Percentiles rank a stretch among this genome's conserved stretches.
Evolutionary conservation across 306 rosid species (phyloP).

Genomic region (Lathyrus aphaca): DNA sequence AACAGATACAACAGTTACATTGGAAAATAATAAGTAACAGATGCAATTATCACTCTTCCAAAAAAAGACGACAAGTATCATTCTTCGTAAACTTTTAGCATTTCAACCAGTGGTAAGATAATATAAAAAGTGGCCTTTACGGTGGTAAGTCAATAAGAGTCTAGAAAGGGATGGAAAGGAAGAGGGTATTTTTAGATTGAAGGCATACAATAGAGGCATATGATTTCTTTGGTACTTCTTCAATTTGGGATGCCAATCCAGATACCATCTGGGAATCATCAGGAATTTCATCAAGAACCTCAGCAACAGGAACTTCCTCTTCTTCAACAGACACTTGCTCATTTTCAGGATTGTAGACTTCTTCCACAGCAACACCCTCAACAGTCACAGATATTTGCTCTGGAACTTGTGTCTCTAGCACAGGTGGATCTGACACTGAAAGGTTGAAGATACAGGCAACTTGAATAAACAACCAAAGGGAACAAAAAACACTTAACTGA

Average conservation of each 20-base stretch:
- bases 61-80: conserved; percentile 14
- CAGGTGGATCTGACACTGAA: conserved; percentile 50
- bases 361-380: conserved; percentile 50
- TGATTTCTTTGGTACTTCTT: conserved; percentile 72
- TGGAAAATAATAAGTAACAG: conserved; percentile 3
- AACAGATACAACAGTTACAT: conserved; percentile 20
- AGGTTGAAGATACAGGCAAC: background rate
- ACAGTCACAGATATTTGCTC: conserved; percentile 44
- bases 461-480: conserved; percentile 7
- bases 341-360: conserved; percentile 49
- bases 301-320: conserved; percentile 58
- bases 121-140: conserved; percentile 12
- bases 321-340: conserved; percentile 52
- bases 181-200: conserved; percentile 18
- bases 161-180: conserved; percentile 8
- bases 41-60: background rate
- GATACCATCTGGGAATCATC: conserved; percentile 52
- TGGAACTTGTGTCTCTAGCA: conserved; percentile 41
- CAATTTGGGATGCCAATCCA: conserved; percentile 56
- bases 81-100: conserved; percentile 6
- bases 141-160: background rate
- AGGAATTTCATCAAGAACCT: conserved; percentile 65
- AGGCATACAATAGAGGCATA: conserved; percentile 84
- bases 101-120: conserved; percentile 17
- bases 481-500: conserved; percentile 4